These are phyloP conservation scores for Trichoderma koningiopsis DNA, from an alignment of 2,329 filamentous ascomycete species.

Conservation along the genomic window DNA sequence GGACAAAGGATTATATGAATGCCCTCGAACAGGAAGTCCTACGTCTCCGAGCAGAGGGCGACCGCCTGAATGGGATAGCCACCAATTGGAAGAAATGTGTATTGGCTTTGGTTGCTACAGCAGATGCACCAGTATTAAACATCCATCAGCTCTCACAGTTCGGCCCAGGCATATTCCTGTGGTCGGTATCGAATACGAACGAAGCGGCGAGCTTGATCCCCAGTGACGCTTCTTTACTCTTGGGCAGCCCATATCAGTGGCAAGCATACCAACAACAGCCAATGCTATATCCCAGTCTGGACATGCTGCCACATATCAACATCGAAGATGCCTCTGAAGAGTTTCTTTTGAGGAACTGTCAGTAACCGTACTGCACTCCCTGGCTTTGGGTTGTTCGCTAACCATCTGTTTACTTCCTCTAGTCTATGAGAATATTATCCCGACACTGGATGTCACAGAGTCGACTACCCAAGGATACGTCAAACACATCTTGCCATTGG, in stretches of 20 bases:
- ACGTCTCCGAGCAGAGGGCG: conserved; percentile 16
- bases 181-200: conserved; percentile 7
- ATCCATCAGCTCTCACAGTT: conserved; percentile 12
- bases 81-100: conserved; percentile 15
- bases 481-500: conserved; percentile 7
- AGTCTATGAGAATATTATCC: conserved; percentile 15
- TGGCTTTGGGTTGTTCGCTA: neutral
- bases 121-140: neutral
- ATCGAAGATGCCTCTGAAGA: conserved; percentile 14
- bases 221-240: neutral
- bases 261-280: neutral
- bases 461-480: conserved; percentile 6
- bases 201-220: neutral
- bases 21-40: conserved; percentile 12
- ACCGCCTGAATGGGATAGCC: conserved; percentile 8
- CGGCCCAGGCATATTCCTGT: conserved; percentile 6
- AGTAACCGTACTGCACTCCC: neutral
- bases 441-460: conserved; percentile 14
- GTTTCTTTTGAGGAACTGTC: conserved; percentile 1
- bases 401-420: neutral
- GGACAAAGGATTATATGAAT: conserved; percentile 20
- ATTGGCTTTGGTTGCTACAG: neutral
- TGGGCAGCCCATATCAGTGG: conserved; percentile 5
- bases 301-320: conserved; percentile 12
- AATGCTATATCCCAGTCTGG: neutral